Evolutionary conservation across 352 stramenopile genomes (phyloP), one percentile per base, ranked within the genome.

Genomic region (Globisporangium canariense): DNA sequence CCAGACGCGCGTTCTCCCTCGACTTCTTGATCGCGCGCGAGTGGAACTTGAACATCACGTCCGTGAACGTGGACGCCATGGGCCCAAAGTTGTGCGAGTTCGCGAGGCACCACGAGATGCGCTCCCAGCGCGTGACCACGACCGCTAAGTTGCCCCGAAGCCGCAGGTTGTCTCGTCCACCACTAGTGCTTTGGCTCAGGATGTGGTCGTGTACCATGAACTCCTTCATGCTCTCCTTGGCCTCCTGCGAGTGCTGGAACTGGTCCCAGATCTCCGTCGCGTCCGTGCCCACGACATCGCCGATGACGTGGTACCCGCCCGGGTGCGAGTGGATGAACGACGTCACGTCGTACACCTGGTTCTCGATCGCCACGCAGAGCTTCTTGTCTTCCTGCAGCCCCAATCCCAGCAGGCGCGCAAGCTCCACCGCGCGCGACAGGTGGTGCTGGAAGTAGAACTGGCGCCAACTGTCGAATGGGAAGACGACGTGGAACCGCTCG

Each of bases 401-500:
- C 13, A 90, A 28, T 28, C 25, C 25, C 25, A 28, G 64, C 51
- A 89, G 70, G 16, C 78, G 77, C 45, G 82, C 72, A 13, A 88
- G 69, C 62, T 92, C 83, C 36, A 92, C 74, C 8, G 80, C 74
- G 34, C 83, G 78, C 40, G 81, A 90, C 18, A 88, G 50, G 53
- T 80, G 81, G 52, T 93, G 83, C 18, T 73, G 70, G 46, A 90
- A 93, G 70, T 90, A 92, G 57, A 88, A 91, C 50, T 88, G 77
- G 16, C 80, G 75, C 74, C 76, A 89, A 47, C 69, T 81, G 36
- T 83, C 68, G 50, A 80, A 79, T 9, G 78, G 74, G 59, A 88
- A 83, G 32, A 89, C 68, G 0, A 57, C 70, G 8, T 28, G 51
- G 55, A 91, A 91, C 10, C 76, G 74, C 25, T 79, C 66, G 5